Base-by-base conservation (phyloP, 2,329 filamentous ascomycete species). In the Penicillium digitatum region DNA sequence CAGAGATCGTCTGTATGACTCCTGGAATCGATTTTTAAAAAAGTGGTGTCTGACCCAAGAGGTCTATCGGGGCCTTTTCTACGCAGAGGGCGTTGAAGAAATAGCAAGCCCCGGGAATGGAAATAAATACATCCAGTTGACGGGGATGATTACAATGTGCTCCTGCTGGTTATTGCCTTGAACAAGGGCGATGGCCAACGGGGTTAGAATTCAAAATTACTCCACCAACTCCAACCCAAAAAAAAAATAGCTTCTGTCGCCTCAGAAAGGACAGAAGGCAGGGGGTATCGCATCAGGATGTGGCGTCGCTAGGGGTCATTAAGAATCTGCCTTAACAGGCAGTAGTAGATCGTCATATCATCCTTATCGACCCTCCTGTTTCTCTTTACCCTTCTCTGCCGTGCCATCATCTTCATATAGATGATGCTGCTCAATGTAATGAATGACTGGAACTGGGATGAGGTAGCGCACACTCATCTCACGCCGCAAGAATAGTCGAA, bases 381-480 rank as follows among this genome's bases (percentile, higher is more conserved):
- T 62, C 18, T 61, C 65, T 53, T 74, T 74, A 27, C 69, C 71
- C 48, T 73, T 74, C 47, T 74, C 71, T 16, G 65, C 60, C 2
- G 65, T 57, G 32, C 66, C 62, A 42, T 81, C 74, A 47, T 87
- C 84, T 55, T 80, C 76, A 65, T 89, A 90, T 4, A 90, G 74
- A 35, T 79, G 78, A 59, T 89, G 80, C 59, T 87, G 78, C 54
- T 87, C 81, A 57, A 90, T 89, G 67, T 90, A 90, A 54, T 86
- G 78, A 52, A 90, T 88, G 45, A 93, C 89, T 3, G 84, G 83
- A 39, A 86, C 83, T 0, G 90, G 89, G 32, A 90, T 86, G 27
- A 84, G 69, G 67, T 92, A 93, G 60, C 88, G 84, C 46, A 95
- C 88, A 63, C 87, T 91, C 86, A 94, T 88, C 61, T 90, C 85